phyloP scores from a whole-genome alignment of 2,329 filamentous ascomycete species.

The Ophiosphaerella korrae region DNA sequence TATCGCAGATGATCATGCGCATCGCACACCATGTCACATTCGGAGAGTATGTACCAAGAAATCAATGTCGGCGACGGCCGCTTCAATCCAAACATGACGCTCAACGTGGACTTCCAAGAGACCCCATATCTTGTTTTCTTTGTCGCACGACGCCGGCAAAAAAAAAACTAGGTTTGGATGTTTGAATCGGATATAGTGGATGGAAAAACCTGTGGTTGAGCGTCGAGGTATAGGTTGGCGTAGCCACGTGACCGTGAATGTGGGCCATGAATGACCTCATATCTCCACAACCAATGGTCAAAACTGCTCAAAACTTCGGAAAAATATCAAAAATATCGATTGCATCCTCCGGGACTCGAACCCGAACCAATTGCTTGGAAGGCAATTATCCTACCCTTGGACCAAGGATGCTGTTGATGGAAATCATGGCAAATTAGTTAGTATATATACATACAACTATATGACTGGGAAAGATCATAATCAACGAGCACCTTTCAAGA shows the following conservation, averaged over 20 bases:
- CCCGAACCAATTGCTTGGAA: slow-evolving; percentile 30
- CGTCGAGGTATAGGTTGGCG: background rate
- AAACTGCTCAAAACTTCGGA: no score
- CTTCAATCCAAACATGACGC: background rate
- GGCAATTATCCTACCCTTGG: slow-evolving; percentile 29
- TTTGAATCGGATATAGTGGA: no score
- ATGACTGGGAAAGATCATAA: no score
- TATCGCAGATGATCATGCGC: slow-evolving; percentile 7
- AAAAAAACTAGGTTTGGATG: background rate
- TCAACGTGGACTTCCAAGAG: slow-evolving; percentile 1
- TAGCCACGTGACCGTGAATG: no score
- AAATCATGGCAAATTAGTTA: background rate
- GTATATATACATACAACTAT: background rate
- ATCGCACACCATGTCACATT: slow-evolving; percentile 3
- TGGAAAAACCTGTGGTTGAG: background rate
- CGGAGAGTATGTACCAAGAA: slow-evolving; percentile 6
- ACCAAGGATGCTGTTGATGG: slow-evolving; percentile 4
- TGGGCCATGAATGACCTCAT: no score
- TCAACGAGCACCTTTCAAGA: no score
- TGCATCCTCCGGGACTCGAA: slow-evolving; percentile 29
- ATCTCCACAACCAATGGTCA: no score
- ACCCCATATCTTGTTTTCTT: slow-evolving; percentile 5
- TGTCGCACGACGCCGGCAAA: background rate
- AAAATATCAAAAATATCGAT: slow-evolving; percentile 10
- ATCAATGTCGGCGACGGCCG: slow-evolving; percentile 5